These are phyloP conservation scores for Orbilia javanica DNA, from an alignment of 2,329 filamentous ascomycete species.

Conservation along the genomic window DNA sequence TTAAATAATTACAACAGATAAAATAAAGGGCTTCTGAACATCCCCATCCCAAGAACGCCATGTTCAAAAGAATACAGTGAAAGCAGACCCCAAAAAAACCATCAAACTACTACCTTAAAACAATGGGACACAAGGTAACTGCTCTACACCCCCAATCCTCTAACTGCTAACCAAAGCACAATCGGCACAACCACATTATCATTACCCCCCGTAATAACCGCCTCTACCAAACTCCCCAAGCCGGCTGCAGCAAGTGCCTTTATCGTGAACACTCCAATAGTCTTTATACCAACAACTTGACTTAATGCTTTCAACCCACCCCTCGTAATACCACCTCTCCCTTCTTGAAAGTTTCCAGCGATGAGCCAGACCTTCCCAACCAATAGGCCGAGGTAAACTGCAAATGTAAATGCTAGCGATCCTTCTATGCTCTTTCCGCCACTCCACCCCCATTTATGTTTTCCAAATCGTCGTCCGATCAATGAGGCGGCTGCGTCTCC, in stretches of 20 bases:
- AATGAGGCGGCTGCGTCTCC: conserved; percentile 94
- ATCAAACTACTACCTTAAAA: conserved; percentile 4
- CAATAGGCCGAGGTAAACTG: conserved; percentile 81
- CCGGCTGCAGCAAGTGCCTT: conserved; percentile 80
- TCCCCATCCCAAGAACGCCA: conserved; percentile 10
- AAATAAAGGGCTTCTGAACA: neutral
- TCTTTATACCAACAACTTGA: conserved; percentile 29
- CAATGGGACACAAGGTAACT: conserved; percentile 7
- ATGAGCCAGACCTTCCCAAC: conserved; percentile 79
- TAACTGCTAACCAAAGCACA: conserved; percentile 90
- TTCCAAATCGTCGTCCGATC: conserved; percentile 86
- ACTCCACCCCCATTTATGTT: conserved; percentile 93
- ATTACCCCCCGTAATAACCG: conserved; percentile 94
- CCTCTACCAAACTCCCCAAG: conserved; percentile 90
- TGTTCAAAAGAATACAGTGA: conserved; percentile 2
- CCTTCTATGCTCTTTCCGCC: conserved; percentile 97
- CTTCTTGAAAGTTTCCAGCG: conserved; percentile 76
- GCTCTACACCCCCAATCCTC: conserved; percentile 75
- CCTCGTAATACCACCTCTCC: conserved; percentile 55
- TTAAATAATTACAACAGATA: conserved; percentile 8
- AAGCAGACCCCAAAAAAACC: neutral
- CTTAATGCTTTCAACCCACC: conserved; percentile 47
- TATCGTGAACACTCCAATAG: conserved; percentile 33
- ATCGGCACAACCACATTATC: conserved; percentile 98
- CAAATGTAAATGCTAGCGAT: conserved; percentile 80